phyloP scores from a whole-genome alignment of 1,284 basidiomycete genomes.

The Malassezia sp. region DNA sequence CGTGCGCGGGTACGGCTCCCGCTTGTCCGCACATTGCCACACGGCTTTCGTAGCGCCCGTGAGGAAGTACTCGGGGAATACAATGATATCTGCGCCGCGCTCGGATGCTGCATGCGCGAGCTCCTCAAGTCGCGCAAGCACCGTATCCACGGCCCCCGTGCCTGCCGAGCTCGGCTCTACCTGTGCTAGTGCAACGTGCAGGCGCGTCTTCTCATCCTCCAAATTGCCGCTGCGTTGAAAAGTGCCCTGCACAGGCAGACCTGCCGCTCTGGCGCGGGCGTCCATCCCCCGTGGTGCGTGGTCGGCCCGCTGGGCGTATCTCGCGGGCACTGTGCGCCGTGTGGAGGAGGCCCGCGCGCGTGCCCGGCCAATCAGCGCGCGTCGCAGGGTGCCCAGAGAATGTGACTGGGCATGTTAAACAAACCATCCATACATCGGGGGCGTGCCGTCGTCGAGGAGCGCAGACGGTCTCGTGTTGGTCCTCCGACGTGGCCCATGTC shows the following conservation, averaged over 20 bases:
- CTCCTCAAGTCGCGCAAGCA: neutral
- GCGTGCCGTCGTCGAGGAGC: no score
- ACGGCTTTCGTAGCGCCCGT: slow-evolving; percentile 32
- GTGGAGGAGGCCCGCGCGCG: no score
- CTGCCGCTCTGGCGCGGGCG: no score
- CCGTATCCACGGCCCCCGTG: neutral
- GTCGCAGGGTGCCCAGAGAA: no score
- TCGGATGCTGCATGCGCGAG: neutral
- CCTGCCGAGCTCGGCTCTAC: slow-evolving; percentile 13
- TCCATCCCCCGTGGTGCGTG: no score
- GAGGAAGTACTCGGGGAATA: slow-evolving; percentile 44
- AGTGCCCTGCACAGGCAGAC: slow-evolving; percentile 2
- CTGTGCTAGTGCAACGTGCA: slow-evolving; percentile 19
- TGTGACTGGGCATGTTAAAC: no score
- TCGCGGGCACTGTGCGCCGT: no score
- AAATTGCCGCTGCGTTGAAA: neutral
- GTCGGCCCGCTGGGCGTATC: no score
- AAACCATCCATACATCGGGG: no score
- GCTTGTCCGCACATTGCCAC: slow-evolving; percentile 18
- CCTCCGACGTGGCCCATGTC: no score
- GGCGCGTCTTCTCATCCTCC: slow-evolving; percentile 1
- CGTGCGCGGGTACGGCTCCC: slow-evolving; percentile 7
- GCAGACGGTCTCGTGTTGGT: no score
- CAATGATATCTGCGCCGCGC: slow-evolving; percentile 31
- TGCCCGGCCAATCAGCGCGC: no score